Evolutionary conservation across 2,329 filamentous ascomycete genomes (phyloP).

Genomic region (Microsporum audouinii): DNA sequence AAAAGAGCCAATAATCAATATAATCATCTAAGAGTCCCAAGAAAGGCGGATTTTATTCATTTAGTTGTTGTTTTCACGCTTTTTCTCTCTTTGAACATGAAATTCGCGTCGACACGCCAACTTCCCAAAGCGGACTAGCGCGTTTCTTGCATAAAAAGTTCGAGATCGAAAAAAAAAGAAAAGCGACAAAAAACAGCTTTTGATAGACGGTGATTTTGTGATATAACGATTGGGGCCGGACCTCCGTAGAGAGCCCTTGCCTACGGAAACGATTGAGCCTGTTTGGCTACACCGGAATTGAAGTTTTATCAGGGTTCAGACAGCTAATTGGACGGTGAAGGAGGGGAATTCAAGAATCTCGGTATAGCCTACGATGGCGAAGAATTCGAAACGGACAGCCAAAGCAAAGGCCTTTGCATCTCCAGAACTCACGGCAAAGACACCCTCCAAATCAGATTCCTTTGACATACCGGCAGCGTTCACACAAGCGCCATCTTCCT

Average conservation of each 20-base stretch:
- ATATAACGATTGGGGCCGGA: background rate
- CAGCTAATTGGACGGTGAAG: background rate
- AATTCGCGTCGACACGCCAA: slow-evolving; percentile 5
- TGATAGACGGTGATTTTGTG: background rate
- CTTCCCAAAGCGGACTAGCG: slow-evolving; percentile 10
- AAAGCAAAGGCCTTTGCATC: background rate
- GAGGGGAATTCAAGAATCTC: background rate
- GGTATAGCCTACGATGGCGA: background rate
- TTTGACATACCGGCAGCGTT: slow-evolving; percentile 52
- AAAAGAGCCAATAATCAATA: slow-evolving; percentile 2
- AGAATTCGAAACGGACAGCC: background rate
- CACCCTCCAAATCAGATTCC: background rate
- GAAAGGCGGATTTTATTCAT: background rate
- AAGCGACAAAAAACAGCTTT: background rate
- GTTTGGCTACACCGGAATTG: background rate
- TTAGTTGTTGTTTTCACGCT: background rate
- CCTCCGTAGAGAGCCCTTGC: background rate
- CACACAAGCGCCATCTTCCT: slow-evolving; percentile 49
- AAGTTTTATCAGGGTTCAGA: background rate
- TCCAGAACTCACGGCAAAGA: background rate
- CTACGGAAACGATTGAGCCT: background rate
- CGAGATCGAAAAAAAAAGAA: background rate
- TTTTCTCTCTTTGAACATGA: background rate
- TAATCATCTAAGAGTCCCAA: background rate
- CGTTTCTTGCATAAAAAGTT: slow-evolving; percentile 3